These are phyloP conservation scores for Paraphoma sp. DNA, from an alignment of 2,329 filamentous ascomycete genomes.

Conservation along the genomic window DNA sequence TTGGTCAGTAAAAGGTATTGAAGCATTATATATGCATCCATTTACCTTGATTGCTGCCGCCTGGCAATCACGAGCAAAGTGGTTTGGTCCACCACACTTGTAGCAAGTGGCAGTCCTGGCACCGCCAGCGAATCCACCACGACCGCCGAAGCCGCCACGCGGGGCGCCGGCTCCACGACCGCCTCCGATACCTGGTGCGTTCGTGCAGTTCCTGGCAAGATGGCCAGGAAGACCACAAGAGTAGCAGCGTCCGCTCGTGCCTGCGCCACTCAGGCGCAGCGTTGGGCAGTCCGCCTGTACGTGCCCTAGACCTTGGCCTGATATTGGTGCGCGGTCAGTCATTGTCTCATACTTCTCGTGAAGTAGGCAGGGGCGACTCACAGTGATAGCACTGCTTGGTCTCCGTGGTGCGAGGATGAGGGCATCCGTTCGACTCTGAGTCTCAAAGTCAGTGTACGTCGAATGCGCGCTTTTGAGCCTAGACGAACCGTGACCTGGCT, in stretches of 20 bases:
- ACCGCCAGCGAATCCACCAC: slow-evolving; percentile 76
- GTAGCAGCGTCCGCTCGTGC: slow-evolving; percentile 89
- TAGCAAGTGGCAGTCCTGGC: slow-evolving; percentile 71
- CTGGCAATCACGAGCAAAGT: slow-evolving; percentile 98
- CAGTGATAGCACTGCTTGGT: slow-evolving; percentile 99
- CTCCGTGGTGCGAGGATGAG: slow-evolving; percentile 94
- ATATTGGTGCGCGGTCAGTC: neutral
- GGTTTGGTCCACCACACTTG: slow-evolving; percentile 85
- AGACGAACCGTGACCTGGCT: slow-evolving; percentile 74
- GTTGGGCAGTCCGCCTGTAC: slow-evolving; percentile 99
- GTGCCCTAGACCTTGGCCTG: slow-evolving; percentile 70
- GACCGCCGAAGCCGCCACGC: slow-evolving; percentile 76
- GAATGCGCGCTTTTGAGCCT: no score
- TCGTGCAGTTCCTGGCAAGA: slow-evolving; percentile 87
- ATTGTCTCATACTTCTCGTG: neutral
- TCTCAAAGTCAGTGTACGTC: no score
- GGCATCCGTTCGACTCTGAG: slow-evolving; percentile 87
- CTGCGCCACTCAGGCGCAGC: slow-evolving; percentile 82
- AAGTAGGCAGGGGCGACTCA: slow-evolving; percentile 58
- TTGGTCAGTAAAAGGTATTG: neutral
- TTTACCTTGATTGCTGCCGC: slow-evolving; percentile 81
- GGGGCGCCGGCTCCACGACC: slow-evolving; percentile 62
- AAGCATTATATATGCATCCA: neutral
- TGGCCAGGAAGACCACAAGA: slow-evolving; percentile 94
- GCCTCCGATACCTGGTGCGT: slow-evolving; percentile 69